These are phyloP conservation scores for Fusarium multiceps DNA, from an alignment of 2,329 filamentous ascomycete species.

Conservation along the genomic window DNA sequence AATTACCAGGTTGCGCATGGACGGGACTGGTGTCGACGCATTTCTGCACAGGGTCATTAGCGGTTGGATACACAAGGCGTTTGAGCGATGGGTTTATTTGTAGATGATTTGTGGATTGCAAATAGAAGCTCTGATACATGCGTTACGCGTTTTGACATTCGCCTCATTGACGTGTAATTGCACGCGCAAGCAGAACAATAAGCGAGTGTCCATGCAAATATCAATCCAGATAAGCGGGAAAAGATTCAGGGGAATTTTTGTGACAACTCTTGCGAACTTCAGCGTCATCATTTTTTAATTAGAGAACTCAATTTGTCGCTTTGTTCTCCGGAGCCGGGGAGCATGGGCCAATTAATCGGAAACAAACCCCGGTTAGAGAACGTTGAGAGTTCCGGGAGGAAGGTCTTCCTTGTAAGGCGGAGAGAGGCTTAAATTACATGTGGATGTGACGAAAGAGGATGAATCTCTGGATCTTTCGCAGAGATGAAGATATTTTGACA, in stretches of 20 bases:
- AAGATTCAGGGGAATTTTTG: constrained; percentile 12
- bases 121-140: constrained; percentile 14
- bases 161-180: neutral
- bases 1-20: constrained; percentile 86
- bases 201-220: constrained; percentile 5
- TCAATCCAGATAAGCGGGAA: constrained; percentile 31
- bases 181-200: constrained; percentile 16
- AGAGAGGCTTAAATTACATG: constrained; percentile 16
- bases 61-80: constrained; percentile 8
- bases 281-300: neutral
- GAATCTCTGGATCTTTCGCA: constrained; percentile 11
- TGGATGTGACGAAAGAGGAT: constrained; percentile 7
- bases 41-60: constrained; percentile 52
- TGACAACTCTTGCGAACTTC: neutral
- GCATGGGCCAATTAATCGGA: constrained; percentile 25
- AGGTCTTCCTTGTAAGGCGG: constrained; percentile 16
- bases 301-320: neutral
- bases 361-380: constrained; percentile 3
- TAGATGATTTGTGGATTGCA: constrained; percentile 1
- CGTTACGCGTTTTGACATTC: constrained; percentile 5
- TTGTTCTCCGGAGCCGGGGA: neutral
- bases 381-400: constrained; percentile 4
- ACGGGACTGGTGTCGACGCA: constrained; percentile 76
- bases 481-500: neutral
- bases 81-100: neutral